phyloP scores from a whole-genome alignment of 805 yeast genomes.

The Scheffersomyces stipitis region DNA sequence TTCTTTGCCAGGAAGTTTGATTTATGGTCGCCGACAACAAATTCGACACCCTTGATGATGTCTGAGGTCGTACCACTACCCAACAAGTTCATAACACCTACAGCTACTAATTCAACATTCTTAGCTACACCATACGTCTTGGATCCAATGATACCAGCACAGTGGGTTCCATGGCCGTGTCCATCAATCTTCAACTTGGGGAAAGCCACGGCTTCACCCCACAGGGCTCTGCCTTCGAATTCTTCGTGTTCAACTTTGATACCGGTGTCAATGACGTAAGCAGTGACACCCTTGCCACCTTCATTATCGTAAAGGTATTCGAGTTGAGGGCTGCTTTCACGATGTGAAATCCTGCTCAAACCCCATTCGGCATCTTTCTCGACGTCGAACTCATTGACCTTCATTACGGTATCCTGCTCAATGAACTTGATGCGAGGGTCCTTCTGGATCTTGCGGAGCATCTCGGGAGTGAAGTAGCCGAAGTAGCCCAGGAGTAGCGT shows the following conservation, averaged over 20 bases:
- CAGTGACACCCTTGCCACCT: conserved; percentile 56
- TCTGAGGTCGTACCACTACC: conserved; percentile 43
- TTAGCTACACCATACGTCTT: conserved; percentile 83
- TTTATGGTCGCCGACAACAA: conserved; percentile 39
- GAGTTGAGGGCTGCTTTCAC: conserved; percentile 24
- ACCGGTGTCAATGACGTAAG: conserved; percentile 86
- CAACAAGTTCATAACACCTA: conserved; percentile 39
- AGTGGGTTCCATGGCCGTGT: conserved; percentile 95
- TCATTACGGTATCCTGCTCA: conserved; percentile 23
- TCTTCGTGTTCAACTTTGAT: conserved; percentile 60
- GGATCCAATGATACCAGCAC: conserved; percentile 86
- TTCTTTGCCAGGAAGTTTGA: conserved; percentile 45
- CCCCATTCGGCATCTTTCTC: conserved; percentile 45
- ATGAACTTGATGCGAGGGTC: conserved; percentile 18
- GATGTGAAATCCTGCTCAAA: conserved; percentile 38
- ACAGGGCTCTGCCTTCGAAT: conserved; percentile 58
- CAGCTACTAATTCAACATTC: conserved; percentile 40
- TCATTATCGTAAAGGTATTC: conserved; percentile 43
- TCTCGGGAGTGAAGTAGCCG: conserved; percentile 18
- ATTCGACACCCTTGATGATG: conserved; percentile 45
- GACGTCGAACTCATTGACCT: conserved; percentile 23
- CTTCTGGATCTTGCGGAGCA: conserved; percentile 12
- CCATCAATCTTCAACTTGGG: conserved; percentile 50
- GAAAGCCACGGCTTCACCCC: conserved; percentile 50
- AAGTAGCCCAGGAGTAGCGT: conserved; percentile 15